Percentiles rank a stretch among this genome's conserved stretches.
Conservation (phyloP, 768 basidiomycete genomes). For the Suillus clintonianus region DNA sequence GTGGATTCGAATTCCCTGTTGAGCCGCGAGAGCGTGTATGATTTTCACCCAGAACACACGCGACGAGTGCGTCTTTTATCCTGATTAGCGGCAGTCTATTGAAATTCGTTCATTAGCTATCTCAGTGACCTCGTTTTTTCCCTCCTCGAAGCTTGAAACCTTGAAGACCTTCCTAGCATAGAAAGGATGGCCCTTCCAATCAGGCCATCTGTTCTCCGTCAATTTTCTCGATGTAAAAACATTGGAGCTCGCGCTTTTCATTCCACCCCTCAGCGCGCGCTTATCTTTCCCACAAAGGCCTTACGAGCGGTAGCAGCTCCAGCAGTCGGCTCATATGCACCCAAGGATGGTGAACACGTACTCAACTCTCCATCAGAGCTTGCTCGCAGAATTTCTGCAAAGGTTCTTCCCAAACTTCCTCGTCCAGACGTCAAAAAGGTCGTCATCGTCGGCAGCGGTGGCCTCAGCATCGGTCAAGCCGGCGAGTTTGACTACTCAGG, state of each 20-base stretch:
- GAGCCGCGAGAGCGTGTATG: conserved; percentile 24
- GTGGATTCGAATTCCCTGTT: not conserved
- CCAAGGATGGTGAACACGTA: conserved; percentile 68
- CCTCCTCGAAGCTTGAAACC: conserved; percentile 18
- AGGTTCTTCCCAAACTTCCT: conserved; percentile 88
- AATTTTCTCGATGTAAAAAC: conserved; percentile 20
- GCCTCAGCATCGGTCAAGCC: conserved; percentile 95
- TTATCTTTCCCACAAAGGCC: conserved; percentile 48
- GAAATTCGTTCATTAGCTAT: conserved; percentile 20
- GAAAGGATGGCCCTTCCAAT: not conserved
- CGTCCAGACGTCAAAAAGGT: conserved; percentile 94
- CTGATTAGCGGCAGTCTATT: not conserved
- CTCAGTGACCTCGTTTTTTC: conserved; percentile 35
- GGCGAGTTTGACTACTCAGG: conserved; percentile 99
- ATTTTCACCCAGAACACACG: conserved; percentile 34
- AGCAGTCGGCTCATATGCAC: conserved; percentile 69
- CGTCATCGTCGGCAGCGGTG: conserved; percentile 94
- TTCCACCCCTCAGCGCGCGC: conserved; percentile 38
- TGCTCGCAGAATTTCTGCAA: conserved; percentile 90
- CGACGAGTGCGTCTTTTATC: conserved; percentile 31
- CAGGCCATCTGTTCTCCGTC: conserved; percentile 8
- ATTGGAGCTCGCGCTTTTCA: conserved; percentile 51
- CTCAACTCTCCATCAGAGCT: conserved; percentile 94
- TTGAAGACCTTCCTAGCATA: not conserved
- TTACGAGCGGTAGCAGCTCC: conserved; percentile 72